Percentiles rank a stretch among this genome's conserved stretches.
phyloP scores from a whole-genome alignment of 2,329 filamentous ascomycete genomes.

The Beauveria varroae region DNA sequence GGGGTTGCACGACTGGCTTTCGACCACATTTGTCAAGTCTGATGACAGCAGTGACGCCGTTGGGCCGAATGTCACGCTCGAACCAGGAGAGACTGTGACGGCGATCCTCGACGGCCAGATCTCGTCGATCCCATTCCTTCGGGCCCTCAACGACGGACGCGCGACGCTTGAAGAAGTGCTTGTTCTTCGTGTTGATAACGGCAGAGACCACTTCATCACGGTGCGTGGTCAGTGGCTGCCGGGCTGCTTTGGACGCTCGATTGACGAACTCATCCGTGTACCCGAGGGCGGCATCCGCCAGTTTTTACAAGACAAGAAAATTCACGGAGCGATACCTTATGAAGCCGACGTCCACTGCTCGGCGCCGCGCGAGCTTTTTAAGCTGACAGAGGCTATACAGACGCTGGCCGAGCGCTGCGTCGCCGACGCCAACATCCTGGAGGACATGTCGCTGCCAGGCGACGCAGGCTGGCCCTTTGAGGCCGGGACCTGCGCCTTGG shows the following conservation, averaged over 20 bases:
- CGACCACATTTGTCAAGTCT: conserved; percentile 50
- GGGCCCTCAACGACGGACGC: conserved; percentile 62
- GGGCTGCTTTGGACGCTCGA: conserved; percentile 73
- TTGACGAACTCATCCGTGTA: conserved; percentile 82
- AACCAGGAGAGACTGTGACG: conserved; percentile 76
- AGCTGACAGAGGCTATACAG: conserved; percentile 73
- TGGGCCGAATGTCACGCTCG: conserved; percentile 54
- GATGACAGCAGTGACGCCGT: conserved; percentile 26
- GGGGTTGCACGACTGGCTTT: conserved; percentile 57
- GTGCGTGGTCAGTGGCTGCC: conserved; percentile 72
- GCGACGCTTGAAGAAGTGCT: conserved; percentile 73
- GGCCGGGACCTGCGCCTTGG: conserved; percentile 27
- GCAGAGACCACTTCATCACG: conserved; percentile 86
- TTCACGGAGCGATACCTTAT: conserved; percentile 44
- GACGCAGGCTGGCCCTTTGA: conserved; percentile 57
- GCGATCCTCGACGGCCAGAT: conserved; percentile 63
- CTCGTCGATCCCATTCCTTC: conserved; percentile 54
- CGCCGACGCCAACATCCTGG: conserved; percentile 56
- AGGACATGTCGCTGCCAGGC: conserved; percentile 42
- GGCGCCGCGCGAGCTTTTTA: conserved; percentile 82
- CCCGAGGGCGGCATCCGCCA: conserved; percentile 70
- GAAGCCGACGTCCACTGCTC: conserved; percentile 61
- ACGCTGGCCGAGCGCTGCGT: conserved; percentile 47
- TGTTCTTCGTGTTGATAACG: conserved; percentile 73
- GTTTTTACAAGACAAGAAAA: conserved; percentile 32